phyloP scores from a whole-genome alignment of 1,284 basidiomycete genomes.

The Violaceomyces palustris region DNA sequence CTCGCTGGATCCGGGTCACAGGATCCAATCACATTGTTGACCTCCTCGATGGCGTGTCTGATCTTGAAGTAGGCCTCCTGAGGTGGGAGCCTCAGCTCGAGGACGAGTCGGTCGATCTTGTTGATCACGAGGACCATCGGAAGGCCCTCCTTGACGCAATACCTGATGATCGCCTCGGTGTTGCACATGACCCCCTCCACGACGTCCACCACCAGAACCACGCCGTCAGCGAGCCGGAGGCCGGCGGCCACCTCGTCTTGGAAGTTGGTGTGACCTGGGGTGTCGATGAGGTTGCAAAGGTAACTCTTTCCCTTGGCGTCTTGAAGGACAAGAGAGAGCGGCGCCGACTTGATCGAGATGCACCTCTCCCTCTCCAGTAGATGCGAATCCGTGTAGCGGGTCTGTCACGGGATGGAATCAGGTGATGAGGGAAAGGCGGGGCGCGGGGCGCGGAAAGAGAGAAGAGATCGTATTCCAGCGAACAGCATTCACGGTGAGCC shows the following conservation, averaged over 20 bases:
- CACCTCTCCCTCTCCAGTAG: conserved; percentile 77
- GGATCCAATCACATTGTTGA: conserved; percentile 72
- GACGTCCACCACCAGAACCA: conserved; percentile 67
- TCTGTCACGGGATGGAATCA: conserved; percentile 58
- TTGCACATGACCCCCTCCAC: conserved; percentile 50
- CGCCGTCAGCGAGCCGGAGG: conserved; percentile 84
- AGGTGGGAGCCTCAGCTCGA: conserved; percentile 92
- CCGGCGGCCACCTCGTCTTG: conserved; percentile 84
- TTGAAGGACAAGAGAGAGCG: conserved; percentile 85
- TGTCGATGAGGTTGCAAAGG: conserved; percentile 89
- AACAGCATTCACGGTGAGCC: too few species aligned
- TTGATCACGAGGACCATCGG: conserved; percentile 92
- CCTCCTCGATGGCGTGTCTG: conserved; percentile 96
- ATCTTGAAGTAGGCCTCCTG: conserved; percentile 97
- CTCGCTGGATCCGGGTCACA: conserved; percentile 82
- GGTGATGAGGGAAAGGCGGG: not conserved
- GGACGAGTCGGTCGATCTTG: conserved; percentile 94
- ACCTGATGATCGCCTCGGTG: conserved; percentile 39
- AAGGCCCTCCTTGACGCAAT: conserved; percentile 58
- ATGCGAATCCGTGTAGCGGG: conserved; percentile 94
- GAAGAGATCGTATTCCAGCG: too few species aligned
- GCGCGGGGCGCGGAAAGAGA: not conserved
- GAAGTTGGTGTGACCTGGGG: conserved; percentile 97
- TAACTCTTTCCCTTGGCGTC: conserved; percentile 89
- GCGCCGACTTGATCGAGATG: conserved; percentile 93